Conservation (phyloP, 257 asterid species). For the Solanum neorickii region DNA sequence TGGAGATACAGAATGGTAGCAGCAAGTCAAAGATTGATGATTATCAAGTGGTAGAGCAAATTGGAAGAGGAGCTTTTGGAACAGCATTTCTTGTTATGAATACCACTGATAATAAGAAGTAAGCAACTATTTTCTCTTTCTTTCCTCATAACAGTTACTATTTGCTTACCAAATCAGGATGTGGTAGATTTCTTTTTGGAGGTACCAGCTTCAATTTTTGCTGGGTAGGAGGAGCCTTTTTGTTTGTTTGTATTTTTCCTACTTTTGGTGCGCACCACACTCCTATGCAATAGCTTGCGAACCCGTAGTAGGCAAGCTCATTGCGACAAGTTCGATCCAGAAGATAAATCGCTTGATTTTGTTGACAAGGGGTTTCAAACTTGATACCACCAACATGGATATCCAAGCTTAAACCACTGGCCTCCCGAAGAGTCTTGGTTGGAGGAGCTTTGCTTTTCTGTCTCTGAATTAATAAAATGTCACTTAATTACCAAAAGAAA, state of each 20-base stretch:
- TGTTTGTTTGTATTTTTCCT: no score
- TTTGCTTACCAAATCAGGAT: neutral
- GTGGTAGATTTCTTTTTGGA: neutral
- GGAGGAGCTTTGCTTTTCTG: neutral
- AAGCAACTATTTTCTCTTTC: conserved; percentile 24
- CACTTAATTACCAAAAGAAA: neutral
- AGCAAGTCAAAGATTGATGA: conserved; percentile 56
- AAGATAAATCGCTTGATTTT: no score
- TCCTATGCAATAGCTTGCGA: no score
- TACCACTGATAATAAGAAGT: conserved; percentile 59
- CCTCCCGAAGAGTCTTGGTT: neutral
- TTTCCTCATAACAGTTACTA: neutral
- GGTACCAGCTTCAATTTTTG: neutral
- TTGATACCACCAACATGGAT: neutral
- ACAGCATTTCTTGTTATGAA: conserved; percentile 74
- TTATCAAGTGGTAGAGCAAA: conserved; percentile 73
- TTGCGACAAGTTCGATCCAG: no score
- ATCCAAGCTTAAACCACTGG: neutral
- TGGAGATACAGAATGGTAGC: conserved; percentile 42
- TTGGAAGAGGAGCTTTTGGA: conserved; percentile 85
- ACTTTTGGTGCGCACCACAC: no score
- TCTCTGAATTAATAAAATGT: neutral
- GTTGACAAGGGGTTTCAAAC: neutral
- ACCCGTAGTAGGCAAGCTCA: neutral
- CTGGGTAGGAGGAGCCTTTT: neutral